Percentiles rank a stretch among this genome's conserved stretches.
These are phyloP conservation scores for Penicillium malachiteum DNA, from an alignment of 495 filamentous ascomycete species.

Conservation along the genomic window DNA sequence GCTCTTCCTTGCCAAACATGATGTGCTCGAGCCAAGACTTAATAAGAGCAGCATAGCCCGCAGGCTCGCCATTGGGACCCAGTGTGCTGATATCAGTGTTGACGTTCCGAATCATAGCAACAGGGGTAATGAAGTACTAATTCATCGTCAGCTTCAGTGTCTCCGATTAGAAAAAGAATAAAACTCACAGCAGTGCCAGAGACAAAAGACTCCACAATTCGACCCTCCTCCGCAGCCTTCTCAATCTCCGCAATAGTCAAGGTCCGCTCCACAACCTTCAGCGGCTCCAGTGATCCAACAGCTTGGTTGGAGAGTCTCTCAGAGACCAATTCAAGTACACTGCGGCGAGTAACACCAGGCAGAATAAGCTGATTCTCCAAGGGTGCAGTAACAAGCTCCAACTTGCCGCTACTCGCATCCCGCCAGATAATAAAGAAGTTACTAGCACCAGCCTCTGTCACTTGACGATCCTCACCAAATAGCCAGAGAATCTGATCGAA, in stretches of 20 bases:
- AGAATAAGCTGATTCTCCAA: conserved; percentile 80
- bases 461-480: conserved; percentile 68
- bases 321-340: conserved; percentile 70
- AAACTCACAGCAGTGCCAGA: conserved; percentile 78
- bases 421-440: conserved; percentile 91
- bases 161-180: neutral
- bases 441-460: conserved; percentile 88
- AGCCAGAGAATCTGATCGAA: conserved; percentile 93
- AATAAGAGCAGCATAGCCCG: conserved; percentile 66
- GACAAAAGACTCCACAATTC: conserved; percentile 81
- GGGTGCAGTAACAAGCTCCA: conserved; percentile 79
- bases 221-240: conserved; percentile 69
- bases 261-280: conserved; percentile 74
- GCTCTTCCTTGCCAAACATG: conserved; percentile 79
- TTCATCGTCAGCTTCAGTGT: conserved; percentile 6
- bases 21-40: conserved; percentile 80
- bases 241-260: conserved; percentile 80
- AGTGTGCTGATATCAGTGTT: conserved; percentile 66
- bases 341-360: conserved; percentile 77
- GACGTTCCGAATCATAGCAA: conserved; percentile 70
- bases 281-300: conserved; percentile 46
- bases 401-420: conserved; percentile 58
- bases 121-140: conserved; percentile 76
- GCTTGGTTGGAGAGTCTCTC: conserved; percentile 49
- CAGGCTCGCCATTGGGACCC: conserved; percentile 55